Evolutionary conservation across 2,329 filamentous ascomycete genomes (phyloP).

Genomic region (Chaetothyriales sp.): DNA sequence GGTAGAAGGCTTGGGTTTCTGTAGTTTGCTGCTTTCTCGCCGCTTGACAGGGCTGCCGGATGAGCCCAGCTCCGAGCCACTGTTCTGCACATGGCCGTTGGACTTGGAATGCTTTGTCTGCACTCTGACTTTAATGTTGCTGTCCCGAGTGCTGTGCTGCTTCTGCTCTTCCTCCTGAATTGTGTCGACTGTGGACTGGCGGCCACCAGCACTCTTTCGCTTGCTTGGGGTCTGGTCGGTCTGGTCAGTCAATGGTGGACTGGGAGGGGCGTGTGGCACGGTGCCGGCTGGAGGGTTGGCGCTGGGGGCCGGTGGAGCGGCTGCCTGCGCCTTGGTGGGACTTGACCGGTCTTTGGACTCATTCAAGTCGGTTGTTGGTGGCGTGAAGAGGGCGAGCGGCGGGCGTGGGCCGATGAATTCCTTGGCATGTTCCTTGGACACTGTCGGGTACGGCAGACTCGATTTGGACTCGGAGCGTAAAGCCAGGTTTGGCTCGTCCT

Average conservation of each 20-base stretch:
- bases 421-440: conserved; percentile 85
- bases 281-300: conserved; percentile 6
- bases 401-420: conserved; percentile 54
- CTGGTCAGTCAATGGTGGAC: conserved; percentile 33
- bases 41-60: conserved; percentile 13
- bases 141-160: conserved; percentile 20
- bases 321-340: conserved; percentile 1
- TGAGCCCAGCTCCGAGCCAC: conserved; percentile 23
- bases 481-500: conserved; percentile 3
- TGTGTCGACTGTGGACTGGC: conserved; percentile 16
- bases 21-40: background rate
- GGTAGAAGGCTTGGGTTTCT: conserved; percentile 1
- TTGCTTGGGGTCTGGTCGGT: conserved; percentile 22
- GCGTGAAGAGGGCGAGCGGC: conserved; percentile 40
- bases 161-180: conserved; percentile 21
- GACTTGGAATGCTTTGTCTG: conserved; percentile 27
- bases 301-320: background rate
- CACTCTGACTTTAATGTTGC: conserved; percentile 25
- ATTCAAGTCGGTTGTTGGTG: conserved; percentile 56
- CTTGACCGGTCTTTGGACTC: conserved; percentile 30
- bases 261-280: conserved; percentile 29
- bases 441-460: conserved; percentile 59
- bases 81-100: conserved; percentile 27
- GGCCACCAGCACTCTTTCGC: conserved; percentile 22
- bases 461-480: conserved; percentile 25